These are phyloP conservation scores for Ophidiomyces ophidiicola DNA, from an alignment of 2,329 filamentous ascomycete genomes.

Conservation along the genomic window DNA sequence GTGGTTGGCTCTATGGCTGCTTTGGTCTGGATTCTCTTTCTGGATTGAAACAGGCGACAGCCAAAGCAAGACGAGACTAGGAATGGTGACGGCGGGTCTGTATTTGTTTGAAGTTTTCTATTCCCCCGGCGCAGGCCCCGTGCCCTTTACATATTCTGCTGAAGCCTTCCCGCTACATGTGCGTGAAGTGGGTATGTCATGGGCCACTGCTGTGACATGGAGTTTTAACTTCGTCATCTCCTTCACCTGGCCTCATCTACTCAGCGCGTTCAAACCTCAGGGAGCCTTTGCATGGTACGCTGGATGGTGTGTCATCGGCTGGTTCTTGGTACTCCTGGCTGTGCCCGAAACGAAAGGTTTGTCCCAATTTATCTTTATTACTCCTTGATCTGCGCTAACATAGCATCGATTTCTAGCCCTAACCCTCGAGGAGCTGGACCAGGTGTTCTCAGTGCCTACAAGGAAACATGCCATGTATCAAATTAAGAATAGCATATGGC, in stretches of 20 bases:
- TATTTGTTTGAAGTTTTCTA: constrained; percentile 43
- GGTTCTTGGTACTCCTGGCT: constrained; percentile 41
- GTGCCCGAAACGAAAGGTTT: constrained; percentile 40
- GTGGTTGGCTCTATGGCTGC: constrained; percentile 41
- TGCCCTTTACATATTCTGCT: constrained; percentile 54
- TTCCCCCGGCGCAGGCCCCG: constrained; percentile 47
- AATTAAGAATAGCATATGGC: constrained; percentile 29
- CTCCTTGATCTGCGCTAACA: background rate
- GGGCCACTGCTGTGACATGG: constrained; percentile 44
- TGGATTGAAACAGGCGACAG: constrained; percentile 31
- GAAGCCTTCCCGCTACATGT: constrained; percentile 53
- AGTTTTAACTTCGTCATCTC: constrained; percentile 45
- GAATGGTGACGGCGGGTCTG: constrained; percentile 33
- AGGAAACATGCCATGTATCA: constrained; percentile 33
- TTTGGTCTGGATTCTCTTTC: constrained; percentile 42
- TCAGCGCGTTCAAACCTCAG: constrained; percentile 38
- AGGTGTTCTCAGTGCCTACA: constrained; percentile 43
- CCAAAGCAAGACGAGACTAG: constrained; percentile 26
- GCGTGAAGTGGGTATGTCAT: constrained; percentile 51
- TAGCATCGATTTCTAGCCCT: constrained; percentile 20
- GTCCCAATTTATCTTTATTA: background rate
- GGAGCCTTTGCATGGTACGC: constrained; percentile 49
- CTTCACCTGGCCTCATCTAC: constrained; percentile 42
- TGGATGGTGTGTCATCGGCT: constrained; percentile 43
- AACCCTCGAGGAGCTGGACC: constrained; percentile 38